These are phyloP conservation scores for Boechera retrofracta DNA, from an alignment of 345 rosid species.

Conservation along the genomic window DNA sequence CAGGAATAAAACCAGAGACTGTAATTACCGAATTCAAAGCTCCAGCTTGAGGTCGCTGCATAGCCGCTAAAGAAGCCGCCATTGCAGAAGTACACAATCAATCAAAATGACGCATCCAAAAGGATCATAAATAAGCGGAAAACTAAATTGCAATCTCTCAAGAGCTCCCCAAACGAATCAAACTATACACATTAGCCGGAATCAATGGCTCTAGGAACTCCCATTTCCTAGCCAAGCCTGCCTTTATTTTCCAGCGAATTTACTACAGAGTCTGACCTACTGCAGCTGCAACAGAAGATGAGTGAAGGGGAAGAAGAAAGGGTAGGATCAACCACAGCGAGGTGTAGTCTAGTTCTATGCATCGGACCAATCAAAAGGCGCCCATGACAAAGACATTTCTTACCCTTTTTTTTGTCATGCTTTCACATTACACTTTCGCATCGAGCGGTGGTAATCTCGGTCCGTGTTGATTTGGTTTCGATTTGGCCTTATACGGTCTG, in stretches of 20 bases:
- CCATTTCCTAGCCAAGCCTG: slow-evolving; percentile 7
- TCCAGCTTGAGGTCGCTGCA: slow-evolving; percentile 74
- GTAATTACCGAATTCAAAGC: slow-evolving; percentile 67
- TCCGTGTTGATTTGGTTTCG: not conserved
- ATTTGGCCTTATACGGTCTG: not conserved
- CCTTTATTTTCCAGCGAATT: not conserved
- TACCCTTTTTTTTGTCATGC: not conserved
- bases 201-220: slow-evolving; percentile 10
- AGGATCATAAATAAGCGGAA: not conserved
- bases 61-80: slow-evolving; percentile 79
- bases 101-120: slow-evolving; percentile 21
- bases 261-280: slow-evolving; percentile 51
- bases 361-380: slow-evolving; percentile 36
- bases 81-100: slow-evolving; percentile 48
- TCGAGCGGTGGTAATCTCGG: slow-evolving; percentile 7
- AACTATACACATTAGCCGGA: slow-evolving; percentile 30
- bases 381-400: slow-evolving; percentile 43
- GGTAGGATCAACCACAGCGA: slow-evolving; percentile 30
- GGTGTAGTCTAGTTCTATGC: slow-evolving; percentile 40
- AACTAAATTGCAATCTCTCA: slow-evolving; percentile 13
- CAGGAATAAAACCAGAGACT: slow-evolving; percentile 1
- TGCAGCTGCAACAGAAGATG: slow-evolving; percentile 31
- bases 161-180: slow-evolving; percentile 12
- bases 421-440: not conserved
- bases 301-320: slow-evolving; percentile 34